Conservation (phyloP, 345 rosid genomes). For the Corchorus olitorius region DNA sequence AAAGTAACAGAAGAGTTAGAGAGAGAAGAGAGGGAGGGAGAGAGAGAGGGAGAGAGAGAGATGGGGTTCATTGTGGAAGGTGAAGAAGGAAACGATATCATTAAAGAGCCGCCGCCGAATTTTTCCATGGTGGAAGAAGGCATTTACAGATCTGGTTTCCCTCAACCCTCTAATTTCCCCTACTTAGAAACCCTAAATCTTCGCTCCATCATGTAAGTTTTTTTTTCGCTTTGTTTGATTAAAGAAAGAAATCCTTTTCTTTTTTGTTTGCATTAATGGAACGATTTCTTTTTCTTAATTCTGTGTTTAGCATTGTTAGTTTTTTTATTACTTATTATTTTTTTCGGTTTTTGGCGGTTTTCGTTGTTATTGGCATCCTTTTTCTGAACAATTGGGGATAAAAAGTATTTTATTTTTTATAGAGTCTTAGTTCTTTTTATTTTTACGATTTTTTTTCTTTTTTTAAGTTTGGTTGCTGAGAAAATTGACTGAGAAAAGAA, state of each 20-base stretch:
- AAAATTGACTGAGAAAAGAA: not conserved
- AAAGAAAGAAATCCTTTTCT: not conserved
- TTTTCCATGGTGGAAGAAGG: conserved; percentile 86
- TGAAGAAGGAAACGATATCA: conserved; percentile 27
- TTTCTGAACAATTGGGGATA: not conserved
- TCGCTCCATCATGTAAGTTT: conserved; percentile 66
- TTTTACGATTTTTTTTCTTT: not conserved
- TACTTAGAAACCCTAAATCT: conserved; percentile 73
- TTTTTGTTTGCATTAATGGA: not conserved
- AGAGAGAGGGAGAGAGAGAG: not conserved
- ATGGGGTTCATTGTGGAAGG: conserved; percentile 49
- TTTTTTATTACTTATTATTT: not conserved
- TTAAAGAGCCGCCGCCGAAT: conserved; percentile 59
- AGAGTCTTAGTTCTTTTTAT: not conserved
- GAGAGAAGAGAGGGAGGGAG: not conserved
- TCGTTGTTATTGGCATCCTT: not conserved
- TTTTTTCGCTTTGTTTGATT: not conserved
- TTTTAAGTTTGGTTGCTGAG: conserved; percentile 1
- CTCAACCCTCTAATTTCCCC: conserved; percentile 53
- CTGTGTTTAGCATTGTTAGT: too few relatives aligned
- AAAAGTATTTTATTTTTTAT: not conserved
- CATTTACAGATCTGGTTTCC: conserved; percentile 74
- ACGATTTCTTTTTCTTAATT: not conserved
- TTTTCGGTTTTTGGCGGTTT: not conserved
- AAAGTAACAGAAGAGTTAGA: too few relatives aligned